These are phyloP conservation scores for Jamesozyma hellenica DNA, from an alignment of 805 yeast genomes.

Conservation along the genomic window DNA sequence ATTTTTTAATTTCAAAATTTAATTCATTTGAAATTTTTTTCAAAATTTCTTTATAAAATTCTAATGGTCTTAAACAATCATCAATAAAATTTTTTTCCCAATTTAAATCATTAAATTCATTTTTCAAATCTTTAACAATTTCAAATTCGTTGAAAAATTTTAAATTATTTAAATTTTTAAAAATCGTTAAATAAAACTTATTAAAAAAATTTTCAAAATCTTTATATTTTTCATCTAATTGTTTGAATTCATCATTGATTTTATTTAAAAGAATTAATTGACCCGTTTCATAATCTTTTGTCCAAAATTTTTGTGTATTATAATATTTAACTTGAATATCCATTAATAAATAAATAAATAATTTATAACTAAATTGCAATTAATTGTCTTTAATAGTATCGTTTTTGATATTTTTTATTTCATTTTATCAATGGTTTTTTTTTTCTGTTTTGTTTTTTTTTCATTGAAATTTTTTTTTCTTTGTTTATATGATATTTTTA, in stretches of 20 bases:
- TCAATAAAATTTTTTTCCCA: constrained; percentile 5
- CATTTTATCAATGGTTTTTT: no score
- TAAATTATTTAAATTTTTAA: neutral
- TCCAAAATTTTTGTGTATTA: neutral
- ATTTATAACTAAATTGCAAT: no score
- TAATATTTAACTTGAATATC: no score
- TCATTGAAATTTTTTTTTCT: no score
- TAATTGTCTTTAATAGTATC: no score
- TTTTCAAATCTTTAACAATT: no score
- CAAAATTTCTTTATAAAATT: neutral
- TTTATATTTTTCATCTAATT: neutral
- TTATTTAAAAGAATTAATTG: constrained; percentile 14
- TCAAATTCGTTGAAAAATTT: neutral
- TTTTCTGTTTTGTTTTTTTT: no score
- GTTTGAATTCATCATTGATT: constrained; percentile 11
- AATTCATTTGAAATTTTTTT: neutral
- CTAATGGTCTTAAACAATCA: constrained; percentile 11
- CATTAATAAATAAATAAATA: no score
- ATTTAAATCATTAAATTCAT: no score
- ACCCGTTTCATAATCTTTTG: constrained; percentile 25
- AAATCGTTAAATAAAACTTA: constrained; percentile 6
- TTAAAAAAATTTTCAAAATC: no score
- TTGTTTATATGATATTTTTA: no score
- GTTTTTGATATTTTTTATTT: no score
- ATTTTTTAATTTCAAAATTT: constrained; percentile 1